These are phyloP conservation scores for Kodamaea ohmeri DNA, from an alignment of 1,139 yeast genomes.

Conservation along the genomic window DNA sequence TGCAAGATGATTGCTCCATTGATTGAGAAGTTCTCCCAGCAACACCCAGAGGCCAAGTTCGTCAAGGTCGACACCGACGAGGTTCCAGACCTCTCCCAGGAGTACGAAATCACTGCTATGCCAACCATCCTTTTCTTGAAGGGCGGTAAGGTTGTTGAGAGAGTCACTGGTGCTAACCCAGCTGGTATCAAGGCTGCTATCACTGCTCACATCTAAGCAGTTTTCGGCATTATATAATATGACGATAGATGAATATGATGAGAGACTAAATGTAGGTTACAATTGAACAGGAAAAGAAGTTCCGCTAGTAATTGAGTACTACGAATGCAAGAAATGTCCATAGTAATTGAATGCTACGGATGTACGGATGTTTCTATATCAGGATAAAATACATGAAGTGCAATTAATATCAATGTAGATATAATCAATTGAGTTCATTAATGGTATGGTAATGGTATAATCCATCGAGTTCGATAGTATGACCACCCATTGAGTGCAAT, in stretches of 20 bases:
- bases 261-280: not conserved
- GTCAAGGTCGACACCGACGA: constrained; percentile 85
- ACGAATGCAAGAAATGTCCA: too few relatives aligned
- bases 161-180: constrained; percentile 86
- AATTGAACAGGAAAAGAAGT: not conserved
- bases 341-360: too few relatives aligned
- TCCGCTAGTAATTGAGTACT: too few relatives aligned
- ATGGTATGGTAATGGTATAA: too few relatives aligned
- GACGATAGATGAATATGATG: not conserved
- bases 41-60: constrained; percentile 58
- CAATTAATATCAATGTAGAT: too few relatives aligned
- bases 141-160: constrained; percentile 67
- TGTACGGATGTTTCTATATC: too few relatives aligned
- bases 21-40: constrained; percentile 57
- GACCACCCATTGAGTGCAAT: too few relatives aligned
- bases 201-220: constrained; percentile 47
- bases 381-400: too few relatives aligned
- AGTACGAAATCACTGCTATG: constrained; percentile 78
- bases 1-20: constrained; percentile 84
- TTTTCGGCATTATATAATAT: too few relatives aligned
- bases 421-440: too few relatives aligned
- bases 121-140: constrained; percentile 84
- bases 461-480: too few relatives aligned
- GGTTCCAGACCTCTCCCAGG: constrained; percentile 68
- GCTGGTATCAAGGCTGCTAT: constrained; percentile 73